Evolutionary conservation across 2,329 filamentous ascomycete species (phyloP).

Genomic region (Colletotrichum scovillei): DNA sequence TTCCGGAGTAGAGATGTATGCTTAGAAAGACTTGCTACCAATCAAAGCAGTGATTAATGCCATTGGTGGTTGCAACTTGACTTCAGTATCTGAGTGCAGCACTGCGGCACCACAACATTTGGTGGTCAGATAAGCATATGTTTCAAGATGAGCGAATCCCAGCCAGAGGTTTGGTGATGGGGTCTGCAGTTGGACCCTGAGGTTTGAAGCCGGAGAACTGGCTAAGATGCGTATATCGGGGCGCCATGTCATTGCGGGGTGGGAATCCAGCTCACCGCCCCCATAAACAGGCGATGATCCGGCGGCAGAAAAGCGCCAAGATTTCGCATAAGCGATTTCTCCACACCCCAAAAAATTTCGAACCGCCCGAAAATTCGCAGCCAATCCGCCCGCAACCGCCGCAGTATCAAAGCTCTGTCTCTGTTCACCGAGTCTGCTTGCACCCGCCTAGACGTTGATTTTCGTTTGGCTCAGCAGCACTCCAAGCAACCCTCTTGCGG

Average conservation of each 20-base stretch:
- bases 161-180: neutral
- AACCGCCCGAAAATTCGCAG: slow-evolving; percentile 33
- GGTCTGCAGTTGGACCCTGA: slow-evolving; percentile 9
- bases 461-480: neutral
- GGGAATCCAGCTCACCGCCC: slow-evolving; percentile 11
- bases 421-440: slow-evolving; percentile 21
- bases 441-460: slow-evolving; percentile 4
- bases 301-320: slow-evolving; percentile 35
- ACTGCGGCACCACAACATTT: neutral
- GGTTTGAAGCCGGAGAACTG: neutral
- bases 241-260: slow-evolving; percentile 27
- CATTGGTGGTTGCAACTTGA: neutral
- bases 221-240: slow-evolving; percentile 17
- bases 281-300: neutral
- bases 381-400: slow-evolving; percentile 33
- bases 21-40: slow-evolving; percentile 14
- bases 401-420: slow-evolving; percentile 25
- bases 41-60: slow-evolving; percentile 12
- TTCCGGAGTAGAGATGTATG: slow-evolving; percentile 21
- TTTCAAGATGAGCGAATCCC: neutral
- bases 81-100: neutral
- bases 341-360: slow-evolving; percentile 39
- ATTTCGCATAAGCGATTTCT: slow-evolving; percentile 38
- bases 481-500: slow-evolving; percentile 5
- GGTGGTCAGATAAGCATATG: neutral